These are phyloP conservation scores for Alternaria panax DNA, from an alignment of 2,329 filamentous ascomycete species.

Conservation along the genomic window DNA sequence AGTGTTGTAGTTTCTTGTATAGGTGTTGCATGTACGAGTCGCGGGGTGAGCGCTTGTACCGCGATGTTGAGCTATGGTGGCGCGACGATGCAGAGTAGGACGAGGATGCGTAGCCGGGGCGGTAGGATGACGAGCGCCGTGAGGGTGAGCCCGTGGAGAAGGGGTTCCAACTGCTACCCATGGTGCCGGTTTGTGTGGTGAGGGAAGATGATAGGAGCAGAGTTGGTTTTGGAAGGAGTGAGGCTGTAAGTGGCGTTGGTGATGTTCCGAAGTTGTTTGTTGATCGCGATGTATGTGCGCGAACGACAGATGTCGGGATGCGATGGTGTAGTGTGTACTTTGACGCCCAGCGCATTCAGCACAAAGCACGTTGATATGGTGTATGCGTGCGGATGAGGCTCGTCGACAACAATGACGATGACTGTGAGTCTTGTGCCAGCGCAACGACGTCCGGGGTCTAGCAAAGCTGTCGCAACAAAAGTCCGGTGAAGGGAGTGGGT, in stretches of 20 bases:
- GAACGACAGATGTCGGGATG: slow-evolving; percentile 21
- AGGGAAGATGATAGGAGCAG: slow-evolving; percentile 6
- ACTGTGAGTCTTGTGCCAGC: slow-evolving; percentile 5
- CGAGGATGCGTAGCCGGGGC: slow-evolving; percentile 40
- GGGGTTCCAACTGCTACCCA: slow-evolving; percentile 47
- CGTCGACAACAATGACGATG: not conserved
- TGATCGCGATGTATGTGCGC: slow-evolving; percentile 13
- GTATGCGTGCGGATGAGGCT: not conserved
- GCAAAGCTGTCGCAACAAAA: slow-evolving; percentile 11
- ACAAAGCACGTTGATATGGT: not conserved
- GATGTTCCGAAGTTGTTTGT: not conserved
- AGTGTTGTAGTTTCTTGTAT: slow-evolving; percentile 76
- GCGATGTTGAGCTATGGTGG: slow-evolving; percentile 67
- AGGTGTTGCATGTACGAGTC: slow-evolving; percentile 77
- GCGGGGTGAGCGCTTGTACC: slow-evolving; percentile 80
- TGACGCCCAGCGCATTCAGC: slow-evolving; percentile 28
- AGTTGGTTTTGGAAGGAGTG: slow-evolving; percentile 21
- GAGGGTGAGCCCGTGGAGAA: slow-evolving; percentile 30
- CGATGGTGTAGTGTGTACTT: slow-evolving; percentile 24
- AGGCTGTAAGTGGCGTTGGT: slow-evolving; percentile 11
- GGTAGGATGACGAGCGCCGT: slow-evolving; percentile 35
- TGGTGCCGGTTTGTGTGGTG: slow-evolving; percentile 20
- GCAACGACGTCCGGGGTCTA: not conserved
- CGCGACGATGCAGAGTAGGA: slow-evolving; percentile 38
- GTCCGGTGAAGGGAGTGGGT: slow-evolving; percentile 21